Evolutionary conservation across 1,284 basidiomycete genomes (phyloP).

Genomic region (Marasmius fiardii): DNA sequence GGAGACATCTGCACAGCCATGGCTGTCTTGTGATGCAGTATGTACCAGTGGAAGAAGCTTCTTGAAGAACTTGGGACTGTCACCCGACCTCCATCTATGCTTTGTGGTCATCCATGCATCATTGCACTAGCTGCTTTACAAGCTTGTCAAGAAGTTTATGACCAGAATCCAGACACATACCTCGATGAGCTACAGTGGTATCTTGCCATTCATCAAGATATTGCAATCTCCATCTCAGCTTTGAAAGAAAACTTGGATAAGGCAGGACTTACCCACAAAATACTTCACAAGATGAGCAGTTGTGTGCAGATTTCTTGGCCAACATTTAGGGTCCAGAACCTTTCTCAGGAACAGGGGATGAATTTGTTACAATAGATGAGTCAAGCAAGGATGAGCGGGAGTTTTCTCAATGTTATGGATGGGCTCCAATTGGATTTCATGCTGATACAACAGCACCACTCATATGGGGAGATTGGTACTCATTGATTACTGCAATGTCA

Average conservation of each 20-base stretch:
- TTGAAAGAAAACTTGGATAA: constrained; percentile 8
- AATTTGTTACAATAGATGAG: constrained; percentile 9
- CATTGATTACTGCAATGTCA: constrained; percentile 21
- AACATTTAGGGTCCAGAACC: neutral
- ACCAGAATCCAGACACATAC: constrained; percentile 9
- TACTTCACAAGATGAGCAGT: constrained; percentile 11
- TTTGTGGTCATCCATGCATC: constrained; percentile 10
- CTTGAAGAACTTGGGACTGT: constrained; percentile 15
- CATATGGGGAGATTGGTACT: constrained; percentile 19
- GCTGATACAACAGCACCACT: constrained; percentile 20
- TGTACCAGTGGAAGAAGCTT: constrained; percentile 20
- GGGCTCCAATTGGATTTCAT: neutral
- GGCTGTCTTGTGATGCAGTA: constrained; percentile 17
- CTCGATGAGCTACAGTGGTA: constrained; percentile 13
- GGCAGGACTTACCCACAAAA: constrained; percentile 12
- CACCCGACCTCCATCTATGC: constrained; percentile 1
- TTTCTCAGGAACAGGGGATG: constrained; percentile 3
- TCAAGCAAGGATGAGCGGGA: constrained; percentile 11
- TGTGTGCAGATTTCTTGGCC: neutral
- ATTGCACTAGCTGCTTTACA: constrained; percentile 9
- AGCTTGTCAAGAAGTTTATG: constrained; percentile 7
- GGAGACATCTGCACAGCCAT: constrained; percentile 15
- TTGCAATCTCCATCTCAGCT: constrained; percentile 10
- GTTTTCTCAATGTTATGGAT: constrained; percentile 2
- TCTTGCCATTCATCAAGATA: constrained; percentile 15